Evolutionary conservation across 768 basidiomycete species (phyloP), one percentile per base, ranked within the genome.

Genomic region (Naganishia randhawae): DNA sequence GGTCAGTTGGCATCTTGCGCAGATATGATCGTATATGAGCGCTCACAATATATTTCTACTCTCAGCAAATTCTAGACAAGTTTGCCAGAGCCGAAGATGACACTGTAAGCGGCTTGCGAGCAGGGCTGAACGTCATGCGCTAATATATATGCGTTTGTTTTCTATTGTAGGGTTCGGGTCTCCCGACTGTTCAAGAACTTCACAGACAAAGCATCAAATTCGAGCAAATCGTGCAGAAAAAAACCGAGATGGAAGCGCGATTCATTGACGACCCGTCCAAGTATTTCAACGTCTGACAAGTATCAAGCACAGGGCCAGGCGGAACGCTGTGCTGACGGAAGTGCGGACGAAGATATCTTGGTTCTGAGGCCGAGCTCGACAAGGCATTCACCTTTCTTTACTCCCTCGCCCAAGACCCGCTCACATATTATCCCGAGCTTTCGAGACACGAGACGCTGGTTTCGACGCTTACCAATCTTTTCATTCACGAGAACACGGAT

Each of bases 331-430:
- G n/a, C n/a, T n/a, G n/a, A n/a, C n/a, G n/a, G n/a, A n/a, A n/a
- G n/a, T n/a, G n/a, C n/a, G n/a, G n/a, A n/a, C n/a, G n/a, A n/a
- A n/a, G 95, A 80, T 99, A 98, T 84, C 97, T 99, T 73, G 96
- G 98, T 78, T 98, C 96, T 0, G 96, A 99, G 83, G 91, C 92
- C 29, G 92, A 96, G 76, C 85, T 99, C 7, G 93, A 98, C 76
- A 82, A 83, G 65, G 86, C 92, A 9, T 86, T 98, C 65, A 94
- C 95, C 78, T 84, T 86, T 0, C 81, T 99, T 52, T 83, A 96
- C n/a, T 89, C 93, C 7, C 83, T 99, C 25, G 89, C 95, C 0
- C 92, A 96, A 76, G 85, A 85, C 4, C 90, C 94, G 0, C 82
- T 84, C 8, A 78, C 91, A 25, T 89, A 92, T 68, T 99, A 96